Base-by-base conservation (phyloP, 2,329 filamentous ascomycete species). In the Colletotrichum nymphaeae region DNA sequence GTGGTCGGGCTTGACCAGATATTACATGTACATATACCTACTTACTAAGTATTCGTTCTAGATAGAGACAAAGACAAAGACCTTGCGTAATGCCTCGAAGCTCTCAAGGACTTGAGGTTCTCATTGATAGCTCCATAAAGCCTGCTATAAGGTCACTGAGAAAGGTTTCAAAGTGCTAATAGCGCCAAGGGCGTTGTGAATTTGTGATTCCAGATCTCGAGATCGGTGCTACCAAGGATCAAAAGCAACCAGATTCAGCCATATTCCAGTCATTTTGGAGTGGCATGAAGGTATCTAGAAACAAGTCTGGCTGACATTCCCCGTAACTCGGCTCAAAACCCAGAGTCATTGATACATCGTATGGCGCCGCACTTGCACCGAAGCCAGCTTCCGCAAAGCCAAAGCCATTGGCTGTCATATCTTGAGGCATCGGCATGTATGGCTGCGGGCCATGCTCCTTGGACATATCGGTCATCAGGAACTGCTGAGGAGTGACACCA, bases 291-390 rank as follows among this genome's bases (percentile, higher is more conserved):
- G 69, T 35, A 52, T 72, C 69, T 16, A 72, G 24, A 11, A 72
- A 72, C 8, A 72, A 9, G 16, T 72, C 64, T 4, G 69, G 69
- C 19, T 72, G 69, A 19, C 69, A 68, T 14, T 72, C 69, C 5
- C 57, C 63, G 26, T 72, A 68, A 22, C 64, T 72, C 8, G 64
- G 69, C 35, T 72, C 69, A 5, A 72, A 72, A 6, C 69, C 69
- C 11, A 72, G 57, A 7, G 69, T 72, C 69, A 72, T 72, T 1
- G 64, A 63, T 1, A 72, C 57, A 5, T 72, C 64, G 5, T 72
- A 68, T 0, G 57, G 56, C 9, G 69, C 57, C 9, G 64, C 22
- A 22, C 22, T 26, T 3, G 32, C 12, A 11, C 63, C 64, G 9
- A 57, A 57, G 5, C 46, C 63, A 14, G 56, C n/a, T n/a, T 62